A percentile compares a stretch with the other conserved stretches of the same genome.
These are phyloP conservation scores for Talaromyces amestolkiae DNA, from an alignment of 2,329 filamentous ascomycete species.

Conservation along the genomic window DNA sequence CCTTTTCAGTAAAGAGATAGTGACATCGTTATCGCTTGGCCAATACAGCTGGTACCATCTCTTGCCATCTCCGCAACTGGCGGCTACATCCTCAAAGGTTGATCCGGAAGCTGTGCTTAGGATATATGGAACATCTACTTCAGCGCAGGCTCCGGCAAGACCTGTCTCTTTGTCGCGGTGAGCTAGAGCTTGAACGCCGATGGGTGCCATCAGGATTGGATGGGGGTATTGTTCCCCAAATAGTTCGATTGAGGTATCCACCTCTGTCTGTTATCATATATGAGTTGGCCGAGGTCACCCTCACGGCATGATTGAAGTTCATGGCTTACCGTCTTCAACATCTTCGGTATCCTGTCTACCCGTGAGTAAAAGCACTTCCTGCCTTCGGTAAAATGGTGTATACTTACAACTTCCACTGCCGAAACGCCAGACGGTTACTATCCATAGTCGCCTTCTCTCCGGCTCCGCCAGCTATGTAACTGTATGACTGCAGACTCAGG, in stretches of 20 bases:
- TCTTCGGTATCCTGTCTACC: constrained; percentile 50
- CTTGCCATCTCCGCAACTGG: constrained; percentile 12
- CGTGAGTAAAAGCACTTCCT: not conserved
- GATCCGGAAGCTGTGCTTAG: constrained; percentile 17
- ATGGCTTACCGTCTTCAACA: constrained; percentile 40
- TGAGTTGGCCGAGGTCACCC: not conserved
- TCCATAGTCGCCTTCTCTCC: constrained; percentile 62
- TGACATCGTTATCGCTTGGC: constrained; percentile 18
- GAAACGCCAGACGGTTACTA: constrained; percentile 58
- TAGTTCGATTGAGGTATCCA: constrained; percentile 17
- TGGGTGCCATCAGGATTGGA: constrained; percentile 19
- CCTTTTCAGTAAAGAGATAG: constrained; percentile 14
- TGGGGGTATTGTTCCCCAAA: constrained; percentile 19
- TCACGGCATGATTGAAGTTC: not conserved
- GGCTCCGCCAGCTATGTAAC: constrained; percentile 63
- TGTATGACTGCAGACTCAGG: constrained; percentile 52
- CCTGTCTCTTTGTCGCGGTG: constrained; percentile 17
- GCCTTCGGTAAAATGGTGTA: not conserved
- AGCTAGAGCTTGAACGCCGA: constrained; percentile 17
- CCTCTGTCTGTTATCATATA: constrained; percentile 22
- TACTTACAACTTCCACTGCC: constrained; percentile 47
- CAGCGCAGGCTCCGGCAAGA: constrained; percentile 13
- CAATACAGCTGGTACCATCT: constrained; percentile 20
- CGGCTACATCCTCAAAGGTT: constrained; percentile 17
- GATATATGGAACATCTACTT: constrained; percentile 17